A percentile compares a stretch with the other conserved stretches of the same genome.
Evolutionary conservation across 1,284 basidiomycete species (phyloP).

Genomic region (Caloboletus inedulis): DNA sequence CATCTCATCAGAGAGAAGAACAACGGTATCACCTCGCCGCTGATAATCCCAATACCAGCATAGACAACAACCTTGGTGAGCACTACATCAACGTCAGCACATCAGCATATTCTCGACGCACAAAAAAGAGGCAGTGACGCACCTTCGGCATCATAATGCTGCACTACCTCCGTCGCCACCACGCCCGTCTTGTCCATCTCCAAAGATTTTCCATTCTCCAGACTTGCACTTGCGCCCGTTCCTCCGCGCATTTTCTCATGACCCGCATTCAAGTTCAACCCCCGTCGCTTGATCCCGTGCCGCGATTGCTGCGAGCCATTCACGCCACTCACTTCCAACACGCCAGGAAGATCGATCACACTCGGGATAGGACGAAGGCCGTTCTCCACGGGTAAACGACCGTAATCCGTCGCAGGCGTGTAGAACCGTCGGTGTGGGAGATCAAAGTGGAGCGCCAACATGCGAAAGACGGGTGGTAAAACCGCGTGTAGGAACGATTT

Average conservation of each 20-base stretch:
- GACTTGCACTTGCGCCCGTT: background rate
- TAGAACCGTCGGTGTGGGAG: constrained; percentile 82
- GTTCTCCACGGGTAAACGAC: constrained; percentile 58
- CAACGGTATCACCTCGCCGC: constrained; percentile 58
- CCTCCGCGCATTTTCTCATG: background rate
- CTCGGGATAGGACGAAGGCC: constrained; percentile 75
- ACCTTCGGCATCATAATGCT: constrained; percentile 87
- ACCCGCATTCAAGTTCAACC: background rate
- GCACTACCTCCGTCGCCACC: constrained; percentile 35
- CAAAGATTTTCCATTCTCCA: constrained; percentile 6
- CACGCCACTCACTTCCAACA: constrained; percentile 36
- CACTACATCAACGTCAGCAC: constrained; percentile 46
- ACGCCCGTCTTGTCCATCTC: constrained; percentile 26
- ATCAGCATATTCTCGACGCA: background rate
- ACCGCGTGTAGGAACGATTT: constrained; percentile 72
- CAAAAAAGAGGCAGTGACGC: constrained; percentile 20
- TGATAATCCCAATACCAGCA: constrained; percentile 75
- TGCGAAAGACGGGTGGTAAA: constrained; percentile 80
- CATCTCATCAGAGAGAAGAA: constrained; percentile 69
- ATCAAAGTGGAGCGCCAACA: constrained; percentile 57
- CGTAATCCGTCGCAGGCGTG: constrained; percentile 85
- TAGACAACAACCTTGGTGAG: constrained; percentile 92
- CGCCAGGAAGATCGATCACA: constrained; percentile 73
- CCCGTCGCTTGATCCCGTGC: constrained; percentile 25
- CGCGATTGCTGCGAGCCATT: constrained; percentile 18